These are phyloP conservation scores for Leucaena leucocephala DNA, from an alignment of 306 rosid species.

Conservation along the genomic window DNA sequence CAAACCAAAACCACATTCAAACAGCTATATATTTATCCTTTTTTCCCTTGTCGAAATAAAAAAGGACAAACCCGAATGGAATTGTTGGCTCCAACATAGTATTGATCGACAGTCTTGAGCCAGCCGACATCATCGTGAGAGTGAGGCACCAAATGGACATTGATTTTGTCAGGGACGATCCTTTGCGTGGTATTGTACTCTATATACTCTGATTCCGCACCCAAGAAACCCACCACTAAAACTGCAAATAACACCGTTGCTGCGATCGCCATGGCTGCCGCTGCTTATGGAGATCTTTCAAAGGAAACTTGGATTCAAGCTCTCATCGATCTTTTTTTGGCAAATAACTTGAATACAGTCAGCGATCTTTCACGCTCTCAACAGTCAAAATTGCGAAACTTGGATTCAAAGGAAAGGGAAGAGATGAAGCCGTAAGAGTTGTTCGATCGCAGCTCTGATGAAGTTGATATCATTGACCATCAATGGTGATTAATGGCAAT, in stretches of 20 bases:
- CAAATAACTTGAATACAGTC: no score
- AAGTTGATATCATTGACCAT: neutral
- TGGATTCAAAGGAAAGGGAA: neutral
- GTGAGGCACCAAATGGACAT: slow-evolving; percentile 83
- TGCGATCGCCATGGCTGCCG: slow-evolving; percentile 35
- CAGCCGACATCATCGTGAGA: slow-evolving; percentile 91
- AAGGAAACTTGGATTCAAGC: no score
- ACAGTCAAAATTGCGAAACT: neutral
- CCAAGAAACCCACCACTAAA: slow-evolving; percentile 32
- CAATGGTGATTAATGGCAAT: neutral
- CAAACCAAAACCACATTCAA: slow-evolving; percentile 21
- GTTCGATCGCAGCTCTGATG: slow-evolving; percentile 3
- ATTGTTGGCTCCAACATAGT: slow-evolving; percentile 84
- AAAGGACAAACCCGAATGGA: slow-evolving; percentile 63
- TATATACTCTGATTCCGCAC: slow-evolving; percentile 55
- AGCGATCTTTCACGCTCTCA: slow-evolving; percentile 10
- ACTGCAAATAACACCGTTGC: slow-evolving; percentile 31
- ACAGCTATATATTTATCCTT: neutral
- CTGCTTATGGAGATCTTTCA: no score
- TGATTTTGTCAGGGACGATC: slow-evolving; percentile 53
- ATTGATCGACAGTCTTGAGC: slow-evolving; percentile 92
- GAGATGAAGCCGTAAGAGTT: no score
- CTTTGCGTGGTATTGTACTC: slow-evolving; percentile 65
- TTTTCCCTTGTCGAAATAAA: neutral
- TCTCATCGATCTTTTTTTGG: no score